Evolutionary conservation across 1,139 yeast genomes (phyloP).

Genomic region (Insectozyma bohioensis): DNA sequence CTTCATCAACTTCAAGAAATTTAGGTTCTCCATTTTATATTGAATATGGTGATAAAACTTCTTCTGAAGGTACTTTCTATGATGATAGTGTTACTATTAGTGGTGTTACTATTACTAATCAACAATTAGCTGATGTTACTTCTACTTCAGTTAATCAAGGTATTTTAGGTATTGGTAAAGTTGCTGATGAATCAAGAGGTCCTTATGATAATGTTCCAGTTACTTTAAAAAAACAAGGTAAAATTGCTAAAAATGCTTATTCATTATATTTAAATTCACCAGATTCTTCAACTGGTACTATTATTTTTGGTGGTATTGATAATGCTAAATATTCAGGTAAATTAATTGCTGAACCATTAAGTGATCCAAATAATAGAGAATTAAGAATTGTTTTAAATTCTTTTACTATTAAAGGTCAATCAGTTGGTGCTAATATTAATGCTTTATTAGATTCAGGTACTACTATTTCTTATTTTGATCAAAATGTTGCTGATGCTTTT

Average conservation of each 20-base stretch:
- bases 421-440: constrained; percentile 2
- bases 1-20: constrained; percentile 8
- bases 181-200: constrained; percentile 11
- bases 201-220: constrained; percentile 33
- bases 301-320: constrained; percentile 32
- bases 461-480: constrained; percentile 28
- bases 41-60: constrained; percentile 13
- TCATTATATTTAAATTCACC: constrained; percentile 29
- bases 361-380: constrained; percentile 3
- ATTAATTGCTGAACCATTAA: constrained; percentile 14
- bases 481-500: constrained; percentile 14
- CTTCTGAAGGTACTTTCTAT: constrained; percentile 57
- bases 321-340: constrained; percentile 24
- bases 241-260: constrained; percentile 42
- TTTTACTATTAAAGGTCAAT: constrained; percentile 3
- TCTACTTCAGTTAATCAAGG: constrained; percentile 15
- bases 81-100: constrained; percentile 30
- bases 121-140: constrained; percentile 20
- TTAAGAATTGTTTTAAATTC: constrained; percentile 4
- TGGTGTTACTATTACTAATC: constrained; percentile 12
- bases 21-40: constrained; percentile 11
- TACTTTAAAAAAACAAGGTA: constrained; percentile 36
- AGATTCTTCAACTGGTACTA: constrained; percentile 21
- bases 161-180: constrained; percentile 22
- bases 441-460: constrained; percentile 25